Base-by-base conservation (phyloP, 208 protist genomes). In the Novymonas esmeraldas region DNA sequence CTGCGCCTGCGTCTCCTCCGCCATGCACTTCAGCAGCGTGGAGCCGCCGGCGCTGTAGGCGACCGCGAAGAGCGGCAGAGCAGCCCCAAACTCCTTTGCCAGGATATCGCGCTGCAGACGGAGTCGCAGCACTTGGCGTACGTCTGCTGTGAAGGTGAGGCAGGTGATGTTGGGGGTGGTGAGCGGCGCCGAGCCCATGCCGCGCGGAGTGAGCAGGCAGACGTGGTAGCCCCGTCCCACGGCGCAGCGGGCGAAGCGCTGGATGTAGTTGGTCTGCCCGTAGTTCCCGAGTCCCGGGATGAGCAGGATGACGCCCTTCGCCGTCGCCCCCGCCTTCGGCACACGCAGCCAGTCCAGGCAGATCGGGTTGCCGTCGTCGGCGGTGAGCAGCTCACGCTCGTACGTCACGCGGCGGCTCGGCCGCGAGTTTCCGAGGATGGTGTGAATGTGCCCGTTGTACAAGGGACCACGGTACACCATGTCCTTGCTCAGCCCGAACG, bases 401-500 rank as follows among this genome's bases (percentile, higher is more conserved):
- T 88, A 90, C 3, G 39, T 14, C 10, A 84, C 78, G 22, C 73
- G 69, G 42, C 48, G 29, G 18, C 44, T 20, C 22, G 56, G 28
- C 14, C 73, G 70, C 34, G 70, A 41, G 24, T 33, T 62, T 9
- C 64, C 74, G 16, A 90, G 48, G 26, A 90, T 57, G 24, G 81
- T 91, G 44, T 89, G 75, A 18, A 94, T 67, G 64, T 85, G 74
- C 3, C 80, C 77, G 48, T 31, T 75, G 66, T 88, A 90, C 55
- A 94, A 71, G 34, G 84, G 79, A 13, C 65, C 78, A 55, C 44
- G 41, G 76, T 91, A 91, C 55, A 64, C 26, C 61, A 79, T 78
- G n/a, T 62, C 42, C 14, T 70, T 33, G 16, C 39, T 52, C 31
- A 92, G 58, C 18, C 81, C 86, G 7, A 87, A 76, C 11, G 38